Evolutionary conservation across 2,329 filamentous ascomycete species (phyloP).

Genomic region (Colletotrichum simmondsii): DNA sequence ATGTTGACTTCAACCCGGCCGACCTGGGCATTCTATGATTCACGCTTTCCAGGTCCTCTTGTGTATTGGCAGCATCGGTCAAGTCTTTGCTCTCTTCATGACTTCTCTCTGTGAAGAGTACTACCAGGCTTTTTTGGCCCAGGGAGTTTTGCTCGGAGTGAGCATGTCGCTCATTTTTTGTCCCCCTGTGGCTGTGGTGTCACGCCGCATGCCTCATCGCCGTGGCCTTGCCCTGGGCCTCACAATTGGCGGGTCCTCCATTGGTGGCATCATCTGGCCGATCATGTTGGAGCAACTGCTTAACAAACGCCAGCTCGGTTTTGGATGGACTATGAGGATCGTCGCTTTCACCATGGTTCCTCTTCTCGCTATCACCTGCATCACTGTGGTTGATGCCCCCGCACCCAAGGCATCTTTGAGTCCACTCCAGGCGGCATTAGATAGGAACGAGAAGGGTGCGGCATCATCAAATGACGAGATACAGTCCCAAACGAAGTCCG

Average conservation of each 20-base stretch:
- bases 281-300: constrained; percentile 25
- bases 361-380: neutral
- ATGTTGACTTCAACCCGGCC: neutral
- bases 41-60: constrained; percentile 55
- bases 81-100: constrained; percentile 37
- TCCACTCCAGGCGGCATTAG: neutral
- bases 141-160: constrained; percentile 56
- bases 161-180: constrained; percentile 54
- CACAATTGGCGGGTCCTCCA: constrained; percentile 42
- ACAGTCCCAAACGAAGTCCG: neutral
- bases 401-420: too few relatives aligned
- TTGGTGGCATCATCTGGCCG: constrained; percentile 39
- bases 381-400: constrained; percentile 37
- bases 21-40: constrained; percentile 53
- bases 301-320: constrained; percentile 1
- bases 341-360: constrained; percentile 18
- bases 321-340: constrained; percentile 18
- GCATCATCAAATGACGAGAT: neutral
- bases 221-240: constrained; percentile 46
- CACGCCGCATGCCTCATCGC: constrained; percentile 44
- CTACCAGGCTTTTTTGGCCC: constrained; percentile 56
- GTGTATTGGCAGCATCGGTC: constrained; percentile 55
- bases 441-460: constrained; percentile 2
- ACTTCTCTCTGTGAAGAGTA: constrained; percentile 41
- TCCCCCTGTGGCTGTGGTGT: constrained; percentile 46